These are phyloP conservation scores for Wickerhamiella alocasiicola DNA, from an alignment of 805 yeast species.

Conservation along the genomic window DNA sequence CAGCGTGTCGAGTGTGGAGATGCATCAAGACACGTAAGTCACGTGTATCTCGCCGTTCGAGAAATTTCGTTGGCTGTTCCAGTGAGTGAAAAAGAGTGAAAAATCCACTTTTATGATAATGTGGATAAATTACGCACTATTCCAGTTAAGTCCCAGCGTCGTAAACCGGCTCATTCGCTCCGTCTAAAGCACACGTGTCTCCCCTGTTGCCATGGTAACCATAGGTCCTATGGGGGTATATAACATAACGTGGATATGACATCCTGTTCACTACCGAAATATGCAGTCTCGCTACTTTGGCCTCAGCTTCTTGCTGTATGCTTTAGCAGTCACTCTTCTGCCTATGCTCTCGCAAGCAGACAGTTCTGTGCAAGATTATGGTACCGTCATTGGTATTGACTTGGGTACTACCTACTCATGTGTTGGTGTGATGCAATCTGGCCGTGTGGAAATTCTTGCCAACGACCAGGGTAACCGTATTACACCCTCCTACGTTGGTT, in stretches of 20 bases:
- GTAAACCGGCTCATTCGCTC: too few relatives aligned
- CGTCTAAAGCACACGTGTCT: conserved; percentile 18
- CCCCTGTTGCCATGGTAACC: conserved; percentile 14
- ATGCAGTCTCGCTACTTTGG: conserved; percentile 10
- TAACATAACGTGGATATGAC: background rate
- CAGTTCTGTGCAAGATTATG: conserved; percentile 29
- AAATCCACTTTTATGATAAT: too few relatives aligned
- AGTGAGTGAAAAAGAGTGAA: too few relatives aligned
- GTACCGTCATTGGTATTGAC: conserved; percentile 78
- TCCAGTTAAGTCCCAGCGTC: too few relatives aligned
- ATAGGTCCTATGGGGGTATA: background rate
- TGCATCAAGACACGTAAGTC: too few relatives aligned
- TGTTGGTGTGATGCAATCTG: conserved; percentile 79
- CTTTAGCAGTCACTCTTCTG: conserved; percentile 26
- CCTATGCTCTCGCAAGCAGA: conserved; percentile 28
- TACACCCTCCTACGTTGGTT: conserved; percentile 90
- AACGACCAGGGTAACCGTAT: conserved; percentile 97
- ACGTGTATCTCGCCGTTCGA: too few relatives aligned
- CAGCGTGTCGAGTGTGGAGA: too few relatives aligned
- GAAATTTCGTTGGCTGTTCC: too few relatives aligned
- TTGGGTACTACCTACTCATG: conserved; percentile 96
- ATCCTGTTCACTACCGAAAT: background rate
- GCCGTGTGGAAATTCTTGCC: conserved; percentile 84
- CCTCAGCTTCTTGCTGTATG: conserved; percentile 24
- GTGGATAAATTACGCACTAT: too few relatives aligned